These are phyloP conservation scores for Lumnitzera littorea DNA, from an alignment of 345 rosid species.

Conservation along the genomic window DNA sequence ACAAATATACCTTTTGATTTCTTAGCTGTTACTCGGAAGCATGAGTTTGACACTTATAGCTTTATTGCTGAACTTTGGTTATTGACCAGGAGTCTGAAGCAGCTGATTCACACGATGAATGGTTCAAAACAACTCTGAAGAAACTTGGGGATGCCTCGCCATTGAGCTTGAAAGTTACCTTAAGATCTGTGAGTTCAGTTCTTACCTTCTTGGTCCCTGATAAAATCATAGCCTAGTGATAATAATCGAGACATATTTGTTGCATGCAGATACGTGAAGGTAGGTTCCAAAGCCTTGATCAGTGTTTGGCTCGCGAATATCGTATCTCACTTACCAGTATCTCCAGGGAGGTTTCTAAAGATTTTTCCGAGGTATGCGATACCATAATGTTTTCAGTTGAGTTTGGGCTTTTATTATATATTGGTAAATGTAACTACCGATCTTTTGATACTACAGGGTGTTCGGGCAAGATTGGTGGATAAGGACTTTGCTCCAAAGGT, in stretches of 20 bases:
- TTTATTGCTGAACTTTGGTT: background rate
- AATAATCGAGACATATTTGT: background rate
- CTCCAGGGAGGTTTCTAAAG: constrained; percentile 53
- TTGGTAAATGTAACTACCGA: background rate
- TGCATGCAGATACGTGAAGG: constrained; percentile 68
- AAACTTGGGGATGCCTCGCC: constrained; percentile 86
- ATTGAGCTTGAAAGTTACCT: constrained; percentile 74
- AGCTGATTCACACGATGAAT: constrained; percentile 42
- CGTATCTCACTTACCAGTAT: constrained; percentile 51
- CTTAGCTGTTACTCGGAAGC: too few relatives aligned
- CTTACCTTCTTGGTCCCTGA: background rate
- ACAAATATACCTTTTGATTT: too few relatives aligned
- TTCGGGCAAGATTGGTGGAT: constrained; percentile 69
- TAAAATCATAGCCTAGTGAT: background rate
- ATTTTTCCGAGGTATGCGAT: constrained; percentile 64
- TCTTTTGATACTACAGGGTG: constrained; percentile 37
- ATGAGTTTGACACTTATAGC: too few relatives aligned
- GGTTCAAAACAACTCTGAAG: constrained; percentile 48
- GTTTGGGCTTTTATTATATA: background rate
- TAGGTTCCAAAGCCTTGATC: constrained; percentile 80
- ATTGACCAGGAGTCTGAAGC: constrained; percentile 5
- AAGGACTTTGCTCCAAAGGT: constrained; percentile 96
- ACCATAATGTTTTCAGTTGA: background rate
- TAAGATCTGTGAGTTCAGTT: constrained; percentile 57
- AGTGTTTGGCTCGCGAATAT: constrained; percentile 79